These are phyloP conservation scores for Lasiosphaeriaceae sp. DNA, from an alignment of 495 filamentous ascomycete species.

Conservation along the genomic window DNA sequence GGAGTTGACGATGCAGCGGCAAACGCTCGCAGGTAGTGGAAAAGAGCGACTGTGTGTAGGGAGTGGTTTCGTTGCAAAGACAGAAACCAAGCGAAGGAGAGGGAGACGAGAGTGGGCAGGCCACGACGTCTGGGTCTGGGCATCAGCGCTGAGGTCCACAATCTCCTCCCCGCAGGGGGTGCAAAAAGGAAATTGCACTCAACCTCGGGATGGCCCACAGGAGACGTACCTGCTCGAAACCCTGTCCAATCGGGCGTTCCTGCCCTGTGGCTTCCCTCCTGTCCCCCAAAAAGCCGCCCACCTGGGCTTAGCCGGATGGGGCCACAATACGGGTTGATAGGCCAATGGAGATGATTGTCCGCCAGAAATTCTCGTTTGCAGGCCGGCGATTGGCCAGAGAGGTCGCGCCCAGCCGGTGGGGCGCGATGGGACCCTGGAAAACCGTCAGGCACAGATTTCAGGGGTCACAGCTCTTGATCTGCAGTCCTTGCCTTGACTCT, in stretches of 20 bases:
- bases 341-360: slow-evolving; percentile 19
- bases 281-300: slow-evolving; percentile 3
- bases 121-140: not conserved
- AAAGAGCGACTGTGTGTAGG: slow-evolving; percentile 31
- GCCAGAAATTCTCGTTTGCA: slow-evolving; percentile 9
- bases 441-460: slow-evolving; percentile 24
- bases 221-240: slow-evolving; percentile 13
- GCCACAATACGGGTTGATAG: not conserved
- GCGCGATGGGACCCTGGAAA: slow-evolving; percentile 9
- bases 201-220: slow-evolving; percentile 19
- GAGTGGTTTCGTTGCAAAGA: slow-evolving; percentile 29
- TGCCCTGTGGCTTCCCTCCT: slow-evolving; percentile 9
- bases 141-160: slow-evolving; percentile 4
- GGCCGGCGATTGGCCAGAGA: slow-evolving; percentile 15
- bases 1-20: slow-evolving; percentile 17
- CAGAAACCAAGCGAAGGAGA: not conserved
- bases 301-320: slow-evolving; percentile 17
- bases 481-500: not conserved
- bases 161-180: slow-evolving; percentile 21
- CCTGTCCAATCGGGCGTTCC: slow-evolving; percentile 21
- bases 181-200: slow-evolving; percentile 33
- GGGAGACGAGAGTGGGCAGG: not conserved
- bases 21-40: slow-evolving; percentile 11
- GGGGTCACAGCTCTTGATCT: slow-evolving; percentile 12
- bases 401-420: slow-evolving; percentile 13